Evolutionary conservation across 2,329 filamentous ascomycete genomes (phyloP), one percentile per base, ranked within the genome.

Genomic region (Aspergillus quadrilineatus): DNA sequence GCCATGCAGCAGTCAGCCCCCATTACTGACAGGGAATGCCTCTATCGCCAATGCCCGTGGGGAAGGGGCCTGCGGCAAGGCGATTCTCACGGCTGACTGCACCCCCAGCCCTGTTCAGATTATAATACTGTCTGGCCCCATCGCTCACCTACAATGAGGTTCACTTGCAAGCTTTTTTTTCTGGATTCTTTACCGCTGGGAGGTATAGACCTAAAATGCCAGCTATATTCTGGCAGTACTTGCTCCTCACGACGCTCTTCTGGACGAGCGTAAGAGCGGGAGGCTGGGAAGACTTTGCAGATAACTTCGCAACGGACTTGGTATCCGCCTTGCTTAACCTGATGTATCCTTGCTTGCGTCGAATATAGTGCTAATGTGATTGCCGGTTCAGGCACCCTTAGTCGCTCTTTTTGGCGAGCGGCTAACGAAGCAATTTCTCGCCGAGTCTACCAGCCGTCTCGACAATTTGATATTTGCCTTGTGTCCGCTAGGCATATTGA

Each of bases 401-500:
- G 70, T 76, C 9, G 60, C 69, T 7, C 66, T 78, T 0, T 81
- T 81, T 37, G 79, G 78, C 1, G 78, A 81, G 41, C 68, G 73
- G 17, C 72, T 79, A 3, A 76, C 77, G 0, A 80, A 76, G 63
- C 79, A 81, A 61, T 81, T 78, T 52, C 70, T 81, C 26, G 79
- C 76, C 46, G 72, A 79, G 34, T 73, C 74, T 0, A 68, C 75
- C 2, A 71, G 67, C 2, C 66, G 71, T 45, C 62, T 75, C 0
- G 80, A 82, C 41, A 74, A 75, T 37, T 63, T 82, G 1, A 74
- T 79, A 4, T 72, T 82, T n/a, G 74, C 79, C 0, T 69, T 80
- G 48, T 77, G 72, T 0, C 80, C 79, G 0, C 54, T 82, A 1
- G 77, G 79, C 0, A 75, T 80, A 3, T 58, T 80, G 10, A 81